Percentiles rank a stretch among this genome's conserved stretches.
phyloP scores from a whole-genome alignment of 345 rosid species.

The Lenwebbia sp. region DNA sequence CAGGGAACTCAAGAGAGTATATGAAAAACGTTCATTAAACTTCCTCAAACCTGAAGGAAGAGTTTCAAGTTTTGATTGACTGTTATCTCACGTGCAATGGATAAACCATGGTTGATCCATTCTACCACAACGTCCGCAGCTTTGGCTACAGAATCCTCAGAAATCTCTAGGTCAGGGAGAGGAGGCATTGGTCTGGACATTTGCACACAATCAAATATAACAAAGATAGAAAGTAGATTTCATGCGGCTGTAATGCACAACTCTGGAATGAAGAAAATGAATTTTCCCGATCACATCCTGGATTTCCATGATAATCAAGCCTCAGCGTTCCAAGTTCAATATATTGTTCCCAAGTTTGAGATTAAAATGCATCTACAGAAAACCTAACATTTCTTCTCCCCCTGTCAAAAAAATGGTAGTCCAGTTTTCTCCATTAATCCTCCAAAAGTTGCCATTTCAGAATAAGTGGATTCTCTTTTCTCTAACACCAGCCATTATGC shows the following conservation, averaged over 20 bases:
- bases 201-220: not conserved
- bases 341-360: not conserved
- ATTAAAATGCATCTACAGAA: not conserved
- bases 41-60: slow-evolving; percentile 47
- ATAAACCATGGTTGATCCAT: slow-evolving; percentile 45
- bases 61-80: slow-evolving; percentile 48
- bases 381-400: not conserved
- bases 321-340: not conserved
- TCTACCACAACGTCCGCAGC: slow-evolving; percentile 41
- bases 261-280: not conserved
- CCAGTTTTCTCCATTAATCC: not conserved
- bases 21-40: not conserved
- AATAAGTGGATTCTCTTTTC: not conserved
- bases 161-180: slow-evolving; percentile 73
- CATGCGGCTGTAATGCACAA: not conserved
- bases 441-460: not conserved
- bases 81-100: slow-evolving; percentile 61
- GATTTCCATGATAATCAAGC: not conserved
- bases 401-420: not conserved
- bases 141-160: slow-evolving; percentile 46
- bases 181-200: slow-evolving; percentile 82
- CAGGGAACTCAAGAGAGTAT: not conserved
- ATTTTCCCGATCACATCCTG: not conserved
- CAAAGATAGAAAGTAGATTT: not conserved
- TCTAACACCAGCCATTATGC: not conserved